Evolutionary conservation across 805 yeast species (phyloP), one percentile per base, ranked within the genome.

Genomic region (Candida nonsorbophila): DNA sequence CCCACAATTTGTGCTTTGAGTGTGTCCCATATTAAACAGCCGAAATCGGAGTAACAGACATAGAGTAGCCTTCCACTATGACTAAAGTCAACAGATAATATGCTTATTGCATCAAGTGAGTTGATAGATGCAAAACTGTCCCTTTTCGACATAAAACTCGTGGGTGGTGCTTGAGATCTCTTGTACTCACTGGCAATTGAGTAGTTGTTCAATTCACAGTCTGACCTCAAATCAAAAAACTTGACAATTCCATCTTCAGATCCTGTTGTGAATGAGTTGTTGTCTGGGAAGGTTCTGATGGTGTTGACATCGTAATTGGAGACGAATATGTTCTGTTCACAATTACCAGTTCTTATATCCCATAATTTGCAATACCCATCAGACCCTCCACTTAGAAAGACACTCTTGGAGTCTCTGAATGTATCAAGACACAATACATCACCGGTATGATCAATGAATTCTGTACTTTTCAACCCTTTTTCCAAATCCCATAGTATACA

Each of bases 401-500:
- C 18, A 29, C 46, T 45, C 25, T 40, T 36, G 25, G 49, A 26
- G 37, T 45, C 33, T 11, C 48, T 30, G 41, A 37, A 48, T 37
- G 29, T 24, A 28, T 40, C 36, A 18, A 82, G 35, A 24, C 74
- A 61, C 21, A 83, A 52, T 12, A 84, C 81, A 51, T 84, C 94
- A 5, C 87, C 86, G 20, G 78, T 50, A 54, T 82, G 90, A 31
- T 79, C 86, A 10, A 69, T 52, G 49, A 67, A 82, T 21, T 72
- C 77, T 15, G 74, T 59, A 1, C 64, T 55, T 38, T 68, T 64
- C 13, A 58, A 61, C 1, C 84, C 79, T 40, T 72, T 74, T 7
- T 68, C 62, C 14, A 85, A 65, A 52, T 88, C 95, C 96, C 96
- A 88, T 29, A 79, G 50, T 1, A 72, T 69, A 44, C 85, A 72